Evolutionary conservation across 228 moss, liverwort and hornwort species (phyloP).

Genomic region (Sphagnum fallax): DNA sequence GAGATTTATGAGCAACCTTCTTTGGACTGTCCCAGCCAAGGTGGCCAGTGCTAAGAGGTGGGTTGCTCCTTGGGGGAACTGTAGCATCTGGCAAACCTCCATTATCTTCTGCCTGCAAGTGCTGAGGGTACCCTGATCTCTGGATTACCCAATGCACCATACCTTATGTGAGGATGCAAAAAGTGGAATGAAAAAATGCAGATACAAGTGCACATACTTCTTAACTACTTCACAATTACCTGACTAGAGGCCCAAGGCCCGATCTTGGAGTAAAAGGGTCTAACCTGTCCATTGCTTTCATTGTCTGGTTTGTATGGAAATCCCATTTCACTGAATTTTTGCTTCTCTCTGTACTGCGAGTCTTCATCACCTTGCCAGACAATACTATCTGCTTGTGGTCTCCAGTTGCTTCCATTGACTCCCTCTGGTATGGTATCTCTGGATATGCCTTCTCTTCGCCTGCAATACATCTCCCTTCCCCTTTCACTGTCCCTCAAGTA

Average conservation of each 20-base stretch:
- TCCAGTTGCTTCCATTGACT: slow-evolving; percentile 12
- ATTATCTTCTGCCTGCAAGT: neutral
- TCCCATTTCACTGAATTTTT: slow-evolving; percentile 16
- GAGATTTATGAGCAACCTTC: slow-evolving; percentile 23
- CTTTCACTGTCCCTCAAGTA: slow-evolving; percentile 1
- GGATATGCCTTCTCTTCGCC: no score
- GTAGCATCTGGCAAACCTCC: slow-evolving; percentile 9
- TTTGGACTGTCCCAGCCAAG: slow-evolving; percentile 38
- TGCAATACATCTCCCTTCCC: slow-evolving; percentile 2
- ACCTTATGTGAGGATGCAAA: no score
- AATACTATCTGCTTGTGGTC: slow-evolving; percentile 29
- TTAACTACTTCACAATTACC: no score
- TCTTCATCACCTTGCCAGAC: slow-evolving; percentile 35
- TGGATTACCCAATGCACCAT: slow-evolving; percentile 11
- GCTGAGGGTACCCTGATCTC: slow-evolving; percentile 8
- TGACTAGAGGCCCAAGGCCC: no score
- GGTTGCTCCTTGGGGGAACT: slow-evolving; percentile 13
- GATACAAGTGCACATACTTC: no score
- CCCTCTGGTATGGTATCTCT: slow-evolving; percentile 17
- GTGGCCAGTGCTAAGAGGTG: slow-evolving; percentile 41
- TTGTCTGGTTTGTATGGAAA: slow-evolving; percentile 20
- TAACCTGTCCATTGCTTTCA: slow-evolving; percentile 30
- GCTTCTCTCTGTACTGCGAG: slow-evolving; percentile 5
- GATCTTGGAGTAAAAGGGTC: neutral
- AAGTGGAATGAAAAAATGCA: no score